Evolutionary conservation across 176 grass and related monocot species (phyloP), one percentile per base, ranked within the genome.

Genomic region (Otatea glauca): DNA sequence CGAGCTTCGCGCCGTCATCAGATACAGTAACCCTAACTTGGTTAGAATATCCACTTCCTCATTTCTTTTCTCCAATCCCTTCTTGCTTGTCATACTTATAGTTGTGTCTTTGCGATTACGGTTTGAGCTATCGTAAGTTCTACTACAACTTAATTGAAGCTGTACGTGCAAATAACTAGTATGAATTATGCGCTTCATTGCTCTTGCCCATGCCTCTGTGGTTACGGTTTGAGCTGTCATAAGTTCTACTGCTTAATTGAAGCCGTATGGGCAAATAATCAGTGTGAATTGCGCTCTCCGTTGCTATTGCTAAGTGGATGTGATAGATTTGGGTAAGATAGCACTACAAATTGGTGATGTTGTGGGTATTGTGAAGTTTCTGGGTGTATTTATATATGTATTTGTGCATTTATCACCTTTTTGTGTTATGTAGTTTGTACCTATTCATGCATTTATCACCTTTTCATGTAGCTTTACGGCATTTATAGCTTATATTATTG

Each of bases 401-500:
- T 41, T 44, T 23, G 38, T 0, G 4, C n/a, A 64, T 70, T 53
- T 62, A 29, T 81, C 18, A 4, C 82, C 49, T n/a, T n/a, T 58
- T 24, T 7, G 29, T 75, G 43, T 63, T 5, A 1, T 72, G n/a
- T 73, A 72, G 9, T 68, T n/a, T 66, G 55, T 70, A 76, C 8
- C 4, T 18, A 10, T 34, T 9, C 0, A 6, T 6, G 34, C 65
- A 77, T 78, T 90, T 73, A 49, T 78, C 68, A 50, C 65, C 43
- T 63, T 29, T 76, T 1, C 59, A 4, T 67, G 55, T 82, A 67
- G 38, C 43, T 23, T 87, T 25, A 12, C 0, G 3, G 20, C 5
- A 44, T 50, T 87, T 79, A 53, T 87, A n/a, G 6, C 41, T 79
- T 75, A 67, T 34, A 42, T 0, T 68, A 5, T 77, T 74, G 77